phyloP scores from a whole-genome alignment of 805 yeast genomes.

The Metschnikowia shivogae region DNA sequence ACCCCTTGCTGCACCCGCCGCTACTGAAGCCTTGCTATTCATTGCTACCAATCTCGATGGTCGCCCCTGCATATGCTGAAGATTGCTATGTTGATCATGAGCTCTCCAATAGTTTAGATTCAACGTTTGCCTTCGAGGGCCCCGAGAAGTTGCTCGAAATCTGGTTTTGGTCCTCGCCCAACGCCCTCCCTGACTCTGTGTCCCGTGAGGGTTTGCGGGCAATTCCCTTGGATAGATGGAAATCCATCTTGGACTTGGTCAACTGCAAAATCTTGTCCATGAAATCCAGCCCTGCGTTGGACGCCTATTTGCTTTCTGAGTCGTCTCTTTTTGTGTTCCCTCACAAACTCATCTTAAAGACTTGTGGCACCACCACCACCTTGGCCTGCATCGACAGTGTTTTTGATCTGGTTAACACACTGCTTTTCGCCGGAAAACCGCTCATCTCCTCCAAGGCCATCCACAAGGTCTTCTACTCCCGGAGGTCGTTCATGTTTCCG shows the following conservation, averaged over 20 bases:
- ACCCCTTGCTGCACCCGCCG: neutral
- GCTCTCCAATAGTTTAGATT: slow-evolving; percentile 73
- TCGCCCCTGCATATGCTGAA: slow-evolving; percentile 39
- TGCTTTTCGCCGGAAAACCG: slow-evolving; percentile 3
- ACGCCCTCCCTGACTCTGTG: slow-evolving; percentile 35
- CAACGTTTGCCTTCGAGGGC: slow-evolving; percentile 92
- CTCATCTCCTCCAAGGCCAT: slow-evolving; percentile 34
- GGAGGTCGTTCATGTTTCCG: slow-evolving; percentile 92
- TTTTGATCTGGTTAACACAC: slow-evolving; percentile 38
- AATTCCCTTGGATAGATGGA: slow-evolving; percentile 68
- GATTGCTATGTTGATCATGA: slow-evolving; percentile 70
- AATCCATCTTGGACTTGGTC: slow-evolving; percentile 69
- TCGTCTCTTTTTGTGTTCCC: slow-evolving; percentile 86
- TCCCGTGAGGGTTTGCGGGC: slow-evolving; percentile 50
- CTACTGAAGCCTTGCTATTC: neutral
- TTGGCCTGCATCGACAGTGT: slow-evolving; percentile 68
- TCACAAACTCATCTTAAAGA: slow-evolving; percentile 80
- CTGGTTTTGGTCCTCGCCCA: slow-evolving; percentile 67
- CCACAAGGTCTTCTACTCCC: slow-evolving; percentile 77
- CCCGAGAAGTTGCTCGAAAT: slow-evolving; percentile 91
- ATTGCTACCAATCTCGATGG: slow-evolving; percentile 23
- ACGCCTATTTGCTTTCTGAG: slow-evolving; percentile 84
- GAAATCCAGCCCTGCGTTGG: slow-evolving; percentile 60
- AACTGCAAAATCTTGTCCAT: slow-evolving; percentile 85
- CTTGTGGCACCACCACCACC: slow-evolving; percentile 96